Conservation (phyloP, 345 rosid species). For the Capsella bursapastoris region DNA sequence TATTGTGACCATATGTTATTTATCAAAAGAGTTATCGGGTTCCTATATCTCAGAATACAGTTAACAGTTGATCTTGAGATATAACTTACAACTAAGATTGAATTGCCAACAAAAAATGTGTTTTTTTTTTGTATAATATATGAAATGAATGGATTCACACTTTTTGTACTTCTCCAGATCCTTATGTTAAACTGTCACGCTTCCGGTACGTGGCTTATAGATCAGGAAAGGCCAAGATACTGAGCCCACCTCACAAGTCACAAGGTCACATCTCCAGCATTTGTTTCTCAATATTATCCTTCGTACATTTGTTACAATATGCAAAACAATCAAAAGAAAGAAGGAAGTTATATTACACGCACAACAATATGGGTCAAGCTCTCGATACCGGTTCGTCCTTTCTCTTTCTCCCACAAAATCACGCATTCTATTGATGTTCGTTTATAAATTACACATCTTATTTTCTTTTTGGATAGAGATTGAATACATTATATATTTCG, state of each 20-base stretch:
- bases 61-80: not conserved
- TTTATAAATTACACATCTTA: not conserved
- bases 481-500: not conserved
- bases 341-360: not conserved
- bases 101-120: not conserved
- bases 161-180: conserved; percentile 19
- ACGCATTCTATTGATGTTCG: not conserved
- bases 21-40: not conserved
- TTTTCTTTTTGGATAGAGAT: not conserved
- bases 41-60: not conserved
- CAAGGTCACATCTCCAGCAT: conserved; percentile 32
- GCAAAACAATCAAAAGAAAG: not conserved
- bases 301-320: conserved; percentile 7
- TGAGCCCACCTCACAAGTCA: conserved; percentile 37
- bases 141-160: not conserved
- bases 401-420: conserved; percentile 11
- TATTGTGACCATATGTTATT: not conserved
- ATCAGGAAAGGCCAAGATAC: conserved; percentile 42
- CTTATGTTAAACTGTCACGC: conserved; percentile 24
- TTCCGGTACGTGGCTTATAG: conserved; percentile 38
- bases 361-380: conserved; percentile 42
- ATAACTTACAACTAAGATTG: not conserved
- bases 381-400: conserved; percentile 40
- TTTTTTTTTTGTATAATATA: too few relatives aligned
- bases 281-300: conserved; percentile 25